Evolutionary conservation across 2,329 filamentous ascomycete species (phyloP).

Genomic region (Hypoxylon sp.): DNA sequence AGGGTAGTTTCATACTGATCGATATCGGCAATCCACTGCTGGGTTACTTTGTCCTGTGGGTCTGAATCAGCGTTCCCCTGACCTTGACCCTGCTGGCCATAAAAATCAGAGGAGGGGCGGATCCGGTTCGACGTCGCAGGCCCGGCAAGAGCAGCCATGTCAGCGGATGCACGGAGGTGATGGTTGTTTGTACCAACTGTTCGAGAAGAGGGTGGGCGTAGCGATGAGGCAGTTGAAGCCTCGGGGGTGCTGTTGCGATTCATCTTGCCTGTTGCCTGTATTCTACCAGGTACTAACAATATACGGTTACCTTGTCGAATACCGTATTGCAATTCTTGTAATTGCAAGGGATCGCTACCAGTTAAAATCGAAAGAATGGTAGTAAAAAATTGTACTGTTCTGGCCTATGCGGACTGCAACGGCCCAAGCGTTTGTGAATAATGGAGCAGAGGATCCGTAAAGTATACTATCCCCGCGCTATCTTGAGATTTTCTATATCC

Average conservation of each 20-base stretch:
- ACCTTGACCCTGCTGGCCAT: constrained; percentile 80
- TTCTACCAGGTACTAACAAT: constrained; percentile 20
- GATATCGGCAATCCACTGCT: constrained; percentile 99
- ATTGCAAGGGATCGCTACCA: not conserved
- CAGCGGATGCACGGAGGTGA: constrained; percentile 93
- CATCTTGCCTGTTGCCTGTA: constrained; percentile 47
- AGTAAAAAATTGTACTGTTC: constrained; percentile 29
- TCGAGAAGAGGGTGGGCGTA: constrained; percentile 86
- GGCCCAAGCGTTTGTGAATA: constrained; percentile 53
- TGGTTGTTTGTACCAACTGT: constrained; percentile 83
- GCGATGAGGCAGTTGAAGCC: constrained; percentile 83
- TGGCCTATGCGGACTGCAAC: constrained; percentile 57
- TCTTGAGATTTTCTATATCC: constrained; percentile 56
- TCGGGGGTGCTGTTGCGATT: constrained; percentile 99
- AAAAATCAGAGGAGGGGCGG: constrained; percentile 95
- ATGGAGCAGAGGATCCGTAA: constrained; percentile 56
- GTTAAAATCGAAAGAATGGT: constrained; percentile 4
- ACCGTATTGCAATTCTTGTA: constrained; percentile 12
- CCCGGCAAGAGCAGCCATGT: constrained; percentile 86
- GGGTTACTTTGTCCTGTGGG: constrained; percentile 90
- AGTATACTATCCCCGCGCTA: constrained; percentile 48
- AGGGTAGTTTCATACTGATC: constrained; percentile 99
- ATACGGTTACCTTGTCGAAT: constrained; percentile 8
- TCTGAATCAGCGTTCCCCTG: constrained; percentile 81
- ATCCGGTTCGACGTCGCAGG: constrained; percentile 82